These are phyloP conservation scores for Quercus phellos DNA, from an alignment of 331 rosid species.

Conservation along the genomic window DNA sequence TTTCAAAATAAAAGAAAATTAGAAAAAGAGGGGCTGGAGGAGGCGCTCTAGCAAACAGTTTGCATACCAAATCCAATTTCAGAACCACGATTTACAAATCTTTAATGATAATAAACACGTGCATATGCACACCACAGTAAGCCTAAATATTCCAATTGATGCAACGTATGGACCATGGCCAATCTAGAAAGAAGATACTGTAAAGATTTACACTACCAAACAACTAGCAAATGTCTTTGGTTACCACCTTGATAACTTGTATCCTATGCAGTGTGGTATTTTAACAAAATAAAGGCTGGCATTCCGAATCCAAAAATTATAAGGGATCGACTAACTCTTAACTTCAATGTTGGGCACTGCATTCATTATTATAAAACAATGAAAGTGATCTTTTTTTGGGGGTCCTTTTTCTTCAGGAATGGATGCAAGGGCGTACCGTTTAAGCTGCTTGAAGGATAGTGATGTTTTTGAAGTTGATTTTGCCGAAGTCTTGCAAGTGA, in stretches of 20 bases:
- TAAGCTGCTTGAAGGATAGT: slow-evolving; percentile 78
- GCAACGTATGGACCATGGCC: background rate
- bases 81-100: background rate
- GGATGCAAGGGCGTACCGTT: slow-evolving; percentile 94
- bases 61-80: background rate
- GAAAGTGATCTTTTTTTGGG: background rate
- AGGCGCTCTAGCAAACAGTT: background rate
- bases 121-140: background rate
- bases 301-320: background rate
- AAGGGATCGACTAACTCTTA: background rate
- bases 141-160: background rate
- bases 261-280: background rate
- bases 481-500: slow-evolving; percentile 61
- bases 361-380: background rate
- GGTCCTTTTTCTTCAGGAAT: slow-evolving; percentile 48
- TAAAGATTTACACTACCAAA: background rate
- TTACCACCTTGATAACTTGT: background rate
- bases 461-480: slow-evolving; percentile 88
- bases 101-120: background rate
- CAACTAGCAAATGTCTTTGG: background rate
- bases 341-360: background rate
- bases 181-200: background rate
- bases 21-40: background rate
- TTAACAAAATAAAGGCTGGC: background rate
- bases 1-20: too few species aligned